Base-by-base conservation (phyloP, 2,329 filamentous ascomycete genomes). In the Nemania sp. region DNA sequence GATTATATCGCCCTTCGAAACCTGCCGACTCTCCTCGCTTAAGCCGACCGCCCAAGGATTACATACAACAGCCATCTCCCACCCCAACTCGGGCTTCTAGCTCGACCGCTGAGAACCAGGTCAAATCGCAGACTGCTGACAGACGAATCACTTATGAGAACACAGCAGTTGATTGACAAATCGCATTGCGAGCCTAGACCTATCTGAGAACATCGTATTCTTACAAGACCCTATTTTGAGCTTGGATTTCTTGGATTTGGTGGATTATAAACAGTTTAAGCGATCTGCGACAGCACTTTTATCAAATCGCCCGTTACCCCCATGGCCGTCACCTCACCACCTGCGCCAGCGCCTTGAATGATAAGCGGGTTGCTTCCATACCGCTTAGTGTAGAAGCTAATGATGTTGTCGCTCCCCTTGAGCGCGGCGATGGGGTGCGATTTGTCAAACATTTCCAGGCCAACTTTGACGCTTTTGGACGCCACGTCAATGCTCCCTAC, bases 331-430 rank as follows among this genome's bases (percentile, higher is more conserved):
- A 97, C 91, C 39, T 97, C 92, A 61, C 90, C 92, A 64, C 94
- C 94, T 22, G 94, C 94, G 57, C 92, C 94, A 30, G 91, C 91
- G 55, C 94, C 94, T 77, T 97, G 93, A 60, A 99, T 84, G 69
- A 97, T 96, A 59, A 99, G 79, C 37, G 94, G 92, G 73, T 93
- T 95, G 69, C 79, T 82, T 54, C 91, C 91, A 70, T 99, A 99
- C 66, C 94, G 83, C 80, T 95, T 89, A 5, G 94, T 99, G 75
- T 97, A 96, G 79, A 99, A 97, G 78, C 88, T 96, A 70, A 99
- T 96, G 71, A 99, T 96, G 78, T 99, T 99, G 72, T 97, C 94
- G 72, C 92, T 97, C 30, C 94, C 94, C 81, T 96, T 96, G 53
- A 99, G 80, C 42, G 89, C 88, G 12, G 94, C 94, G 75, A 99